These are phyloP conservation scores for Syzygium jambos DNA, from an alignment of 345 rosid species.

Conservation along the genomic window DNA sequence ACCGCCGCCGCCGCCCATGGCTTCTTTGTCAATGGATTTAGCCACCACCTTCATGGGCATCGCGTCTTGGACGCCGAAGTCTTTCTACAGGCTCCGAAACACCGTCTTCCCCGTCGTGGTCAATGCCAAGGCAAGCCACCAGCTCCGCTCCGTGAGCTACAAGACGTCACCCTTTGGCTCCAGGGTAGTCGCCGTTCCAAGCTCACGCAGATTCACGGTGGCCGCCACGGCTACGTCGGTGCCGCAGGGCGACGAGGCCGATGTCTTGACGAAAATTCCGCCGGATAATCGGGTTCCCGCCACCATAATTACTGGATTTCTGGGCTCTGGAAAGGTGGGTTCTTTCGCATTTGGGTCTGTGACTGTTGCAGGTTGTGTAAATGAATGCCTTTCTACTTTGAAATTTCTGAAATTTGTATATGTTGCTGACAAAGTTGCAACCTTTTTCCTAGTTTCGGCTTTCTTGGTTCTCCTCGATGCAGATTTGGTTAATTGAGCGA, in stretches of 20 bases:
- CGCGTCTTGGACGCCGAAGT: conserved; percentile 27
- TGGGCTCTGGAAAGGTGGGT: conserved; percentile 89
- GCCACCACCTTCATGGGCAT: conserved; percentile 61
- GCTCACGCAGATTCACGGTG: conserved; percentile 34
- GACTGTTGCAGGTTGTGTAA: not conserved
- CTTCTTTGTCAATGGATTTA: conserved; percentile 43
- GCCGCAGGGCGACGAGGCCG: conserved; percentile 52
- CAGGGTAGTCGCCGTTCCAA: not conserved
- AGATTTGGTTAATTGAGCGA: not conserved
- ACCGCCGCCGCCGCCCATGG: conserved; percentile 24
- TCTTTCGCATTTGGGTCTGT: not conserved
- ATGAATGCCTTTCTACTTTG: not conserved
- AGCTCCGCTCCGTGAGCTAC: conserved; percentile 14
- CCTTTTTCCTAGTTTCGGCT: not conserved
- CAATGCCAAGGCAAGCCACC: conserved; percentile 3
- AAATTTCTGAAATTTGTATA: not conserved
- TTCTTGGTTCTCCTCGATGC: not conserved
- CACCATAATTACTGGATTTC: conserved; percentile 85
- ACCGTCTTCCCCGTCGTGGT: conserved; percentile 24
- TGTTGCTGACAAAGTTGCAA: not conserved
- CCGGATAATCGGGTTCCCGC: conserved; percentile 88
- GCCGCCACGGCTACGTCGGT: conserved; percentile 49
- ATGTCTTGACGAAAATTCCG: conserved; percentile 57
- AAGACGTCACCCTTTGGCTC: conserved; percentile 17
- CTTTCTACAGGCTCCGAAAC: conserved; percentile 22